Base-by-base conservation (phyloP, 768 basidiomycete species). In the Lactarius pseudohatsudake region DNA sequence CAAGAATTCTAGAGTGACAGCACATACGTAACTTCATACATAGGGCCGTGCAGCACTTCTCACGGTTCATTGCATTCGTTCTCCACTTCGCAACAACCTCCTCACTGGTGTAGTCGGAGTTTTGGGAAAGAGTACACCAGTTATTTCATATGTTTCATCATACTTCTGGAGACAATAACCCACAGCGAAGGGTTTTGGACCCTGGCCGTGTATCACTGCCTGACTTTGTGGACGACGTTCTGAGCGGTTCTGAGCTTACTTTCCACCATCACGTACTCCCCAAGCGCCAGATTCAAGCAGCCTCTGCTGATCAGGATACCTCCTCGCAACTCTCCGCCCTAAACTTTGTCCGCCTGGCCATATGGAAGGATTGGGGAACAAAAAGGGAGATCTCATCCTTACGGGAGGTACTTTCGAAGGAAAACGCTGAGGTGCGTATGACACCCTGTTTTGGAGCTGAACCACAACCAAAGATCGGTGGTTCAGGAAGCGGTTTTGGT, bases 241-340 rank as follows among this genome's bases (percentile, higher is more conserved):
- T 40, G 38, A 41, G 32, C 2, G 36, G 57, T 38, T 13, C 22
- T 13, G 36, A n/a, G 38, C 38, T 22, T 58, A 58, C 13, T 26
- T 58, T 41, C 54, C 57, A 58, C 15, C 38, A 58, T 58, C 57
- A 58, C 34, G 57, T 58, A 7, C 57, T 28, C 38, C 57, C 3
- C 22, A 41, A 38, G 38, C 36, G 38, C 22, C 38, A 26, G 57
- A 58, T 26, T 38, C 26, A 16, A 2, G 9, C 6, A 3, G 6
- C 38, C 36, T 5, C 38, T 13, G 16, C 34, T 38, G 36, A 22
- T 20, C 38, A 58, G 22, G 38, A 26, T 20, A 26, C 22, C 10
- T 1, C 20, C 26, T 22, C 34, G 36, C 57, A 40, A 38, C 57
- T 58, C 22, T 58, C 54, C 3, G 38, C 38, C n/a, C 38, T 41